Conservation (phyloP, 352 stramenopile genomes). For the Ochromonadaceae sp. region DNA sequence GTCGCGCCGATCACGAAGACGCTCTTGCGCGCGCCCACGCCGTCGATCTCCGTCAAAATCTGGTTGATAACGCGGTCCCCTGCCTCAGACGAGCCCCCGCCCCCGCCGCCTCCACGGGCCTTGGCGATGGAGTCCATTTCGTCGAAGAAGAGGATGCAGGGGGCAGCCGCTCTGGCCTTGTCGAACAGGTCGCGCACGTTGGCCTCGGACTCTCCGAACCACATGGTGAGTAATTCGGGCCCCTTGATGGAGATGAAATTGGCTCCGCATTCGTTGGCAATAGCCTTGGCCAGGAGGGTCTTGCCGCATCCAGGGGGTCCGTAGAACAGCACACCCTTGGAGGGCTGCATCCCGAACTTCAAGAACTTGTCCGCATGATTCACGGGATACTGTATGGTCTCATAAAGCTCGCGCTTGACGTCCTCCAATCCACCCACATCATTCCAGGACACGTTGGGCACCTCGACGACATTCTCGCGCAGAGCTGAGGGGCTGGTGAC, state of each 20-base stretch:
- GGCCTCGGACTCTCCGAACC: slow-evolving; percentile 95
- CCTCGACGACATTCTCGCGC: slow-evolving; percentile 89
- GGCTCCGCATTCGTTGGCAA: slow-evolving; percentile 93
- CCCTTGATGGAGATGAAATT: slow-evolving; percentile 87
- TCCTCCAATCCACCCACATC: slow-evolving; percentile 94
- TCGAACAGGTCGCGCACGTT: slow-evolving; percentile 98
- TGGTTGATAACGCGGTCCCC: slow-evolving; percentile 98
- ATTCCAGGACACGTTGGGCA: slow-evolving; percentile 84
- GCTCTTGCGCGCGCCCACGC: slow-evolving; percentile 91
- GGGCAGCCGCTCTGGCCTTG: slow-evolving; percentile 87
- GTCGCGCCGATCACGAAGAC: slow-evolving; percentile 87
- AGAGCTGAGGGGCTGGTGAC: slow-evolving; percentile 81
- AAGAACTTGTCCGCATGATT: slow-evolving; percentile 86
- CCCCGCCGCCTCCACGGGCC: slow-evolving; percentile 67
- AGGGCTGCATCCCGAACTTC: slow-evolving; percentile 86
- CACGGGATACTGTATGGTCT: slow-evolving; percentile 94
- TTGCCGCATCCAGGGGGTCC: slow-evolving; percentile 96
- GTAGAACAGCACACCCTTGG: slow-evolving; percentile 94
- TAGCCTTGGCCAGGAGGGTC: slow-evolving; percentile 92
- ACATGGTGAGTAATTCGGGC: slow-evolving; percentile 97
- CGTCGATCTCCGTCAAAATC: slow-evolving; percentile 96
- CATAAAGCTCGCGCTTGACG: slow-evolving; percentile 90
- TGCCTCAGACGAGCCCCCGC: slow-evolving; percentile 77
- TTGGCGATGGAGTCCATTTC: slow-evolving; percentile 96
- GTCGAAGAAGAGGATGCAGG: slow-evolving; percentile 99